phyloP scores from a whole-genome alignment of 805 yeast species.

The Osmozyma mogii region DNA sequence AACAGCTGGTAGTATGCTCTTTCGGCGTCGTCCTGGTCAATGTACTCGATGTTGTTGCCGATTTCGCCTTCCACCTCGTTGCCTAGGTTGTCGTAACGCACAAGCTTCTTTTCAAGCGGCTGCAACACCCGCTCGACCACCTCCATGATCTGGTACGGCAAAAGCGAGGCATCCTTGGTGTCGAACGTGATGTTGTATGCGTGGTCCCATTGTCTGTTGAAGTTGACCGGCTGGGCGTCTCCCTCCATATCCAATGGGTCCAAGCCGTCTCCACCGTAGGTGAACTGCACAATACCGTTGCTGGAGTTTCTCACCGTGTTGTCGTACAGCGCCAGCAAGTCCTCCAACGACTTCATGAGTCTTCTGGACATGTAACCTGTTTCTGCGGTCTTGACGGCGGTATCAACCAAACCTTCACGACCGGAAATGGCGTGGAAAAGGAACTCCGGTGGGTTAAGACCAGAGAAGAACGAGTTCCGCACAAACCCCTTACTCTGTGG shows the following conservation, averaged over 20 bases:
- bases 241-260: slow-evolving; percentile 99
- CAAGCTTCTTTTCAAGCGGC: slow-evolving; percentile 53
- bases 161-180: slow-evolving; percentile 43
- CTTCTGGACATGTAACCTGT: slow-evolving; percentile 98
- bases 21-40: slow-evolving; percentile 84
- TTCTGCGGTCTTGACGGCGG: slow-evolving; percentile 99
- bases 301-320: slow-evolving; percentile 91
- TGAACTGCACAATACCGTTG: slow-evolving; percentile 94
- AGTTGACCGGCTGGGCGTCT: slow-evolving; percentile 93
- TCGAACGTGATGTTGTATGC: slow-evolving; percentile 66
- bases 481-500: slow-evolving; percentile 98
- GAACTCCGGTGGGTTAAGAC: slow-evolving; percentile 93
- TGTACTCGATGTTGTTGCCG: slow-evolving; percentile 46
- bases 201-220: slow-evolving; percentile 91
- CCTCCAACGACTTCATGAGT: slow-evolving; percentile 95
- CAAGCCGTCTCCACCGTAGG: slow-evolving; percentile 96
- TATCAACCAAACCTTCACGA: slow-evolving; percentile 98
- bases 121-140: slow-evolving; percentile 46
- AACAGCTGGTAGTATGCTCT: slow-evolving; percentile 76
- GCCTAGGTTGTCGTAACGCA: slow-evolving; percentile 72
- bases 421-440: slow-evolving; percentile 98
- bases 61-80: slow-evolving; percentile 37
- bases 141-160: slow-evolving; percentile 62
- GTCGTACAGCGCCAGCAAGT: slow-evolving; percentile 88
- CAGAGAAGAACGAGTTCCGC: slow-evolving; percentile 89